These are phyloP conservation scores for Fagopyrum tataricum DNA, from an alignment of 148 eudicot genomes.

Conservation along the genomic window DNA sequence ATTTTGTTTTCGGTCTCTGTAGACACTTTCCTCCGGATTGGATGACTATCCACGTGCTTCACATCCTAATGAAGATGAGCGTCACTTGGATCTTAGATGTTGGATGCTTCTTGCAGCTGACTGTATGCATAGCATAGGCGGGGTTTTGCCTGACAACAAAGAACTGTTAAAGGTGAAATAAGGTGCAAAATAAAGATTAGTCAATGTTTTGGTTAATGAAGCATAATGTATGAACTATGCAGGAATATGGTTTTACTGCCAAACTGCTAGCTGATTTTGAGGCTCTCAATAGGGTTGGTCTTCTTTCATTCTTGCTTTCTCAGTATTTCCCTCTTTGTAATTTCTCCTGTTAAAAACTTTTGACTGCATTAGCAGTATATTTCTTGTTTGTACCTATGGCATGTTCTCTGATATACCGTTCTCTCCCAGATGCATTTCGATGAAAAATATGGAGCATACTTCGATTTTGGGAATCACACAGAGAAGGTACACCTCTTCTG, in stretches of 20 bases:
- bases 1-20: conserved; percentile 19
- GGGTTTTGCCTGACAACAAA: conserved; percentile 39
- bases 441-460: conserved; percentile 66
- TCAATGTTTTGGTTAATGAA: conserved; percentile 10
- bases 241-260: conserved; percentile 63
- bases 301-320: not conserved
- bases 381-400: not conserved
- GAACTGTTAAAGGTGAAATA: conserved; percentile 50
- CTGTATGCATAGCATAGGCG: conserved; percentile 65
- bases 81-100: conserved; percentile 96
- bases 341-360: not conserved
- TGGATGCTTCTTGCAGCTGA: conserved; percentile 99
- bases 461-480: conserved; percentile 93
- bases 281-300: conserved; percentile 69
- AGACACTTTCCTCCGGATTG: conserved; percentile 88
- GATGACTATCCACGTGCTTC: conserved; percentile 99
- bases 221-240: conserved; percentile 22
- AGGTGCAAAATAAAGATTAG: conserved; percentile 4
- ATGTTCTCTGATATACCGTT: not conserved
- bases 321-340: not conserved
- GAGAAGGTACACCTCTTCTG: conserved; percentile 53
- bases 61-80: conserved; percentile 90
- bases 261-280: conserved; percentile 73
- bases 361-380: not conserved
- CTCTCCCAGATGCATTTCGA: conserved; percentile 80